phyloP scores from a whole-genome alignment of 148 eudicot species.

The Pouteria glomerata region DNA sequence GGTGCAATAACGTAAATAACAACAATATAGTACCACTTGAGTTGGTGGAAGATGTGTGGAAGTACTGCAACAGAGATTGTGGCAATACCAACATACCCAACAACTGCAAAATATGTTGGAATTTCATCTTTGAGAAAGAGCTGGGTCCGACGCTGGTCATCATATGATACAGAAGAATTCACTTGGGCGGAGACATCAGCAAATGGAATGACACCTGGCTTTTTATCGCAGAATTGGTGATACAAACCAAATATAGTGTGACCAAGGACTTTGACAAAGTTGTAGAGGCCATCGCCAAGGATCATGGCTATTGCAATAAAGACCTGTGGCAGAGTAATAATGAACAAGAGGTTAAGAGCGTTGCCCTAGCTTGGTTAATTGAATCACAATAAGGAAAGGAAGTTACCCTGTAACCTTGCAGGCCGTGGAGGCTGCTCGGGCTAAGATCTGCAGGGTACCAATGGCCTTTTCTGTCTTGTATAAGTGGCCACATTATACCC shows the following conservation, averaged over 20 bases:
- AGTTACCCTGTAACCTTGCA: conserved; percentile 87
- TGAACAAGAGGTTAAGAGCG: background rate
- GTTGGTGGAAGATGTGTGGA: conserved; percentile 47
- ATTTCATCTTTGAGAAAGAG: conserved; percentile 46
- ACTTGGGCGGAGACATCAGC: conserved; percentile 6
- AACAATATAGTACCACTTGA: conserved; percentile 50
- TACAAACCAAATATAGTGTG: conserved; percentile 31
- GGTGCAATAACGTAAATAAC: conserved; percentile 49
- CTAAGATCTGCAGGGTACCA: conserved; percentile 44
- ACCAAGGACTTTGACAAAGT: conserved; percentile 43
- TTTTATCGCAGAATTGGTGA: conserved; percentile 21
- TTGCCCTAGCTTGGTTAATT: background rate
- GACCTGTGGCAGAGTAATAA: conserved; percentile 21
- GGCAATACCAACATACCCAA: conserved; percentile 36
- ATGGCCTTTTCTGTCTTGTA: conserved; percentile 48
- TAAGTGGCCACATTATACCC: conserved; percentile 99
- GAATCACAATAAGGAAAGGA: conserved; percentile 6
- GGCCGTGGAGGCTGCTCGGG: conserved; percentile 50
- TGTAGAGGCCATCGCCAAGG: conserved; percentile 62
- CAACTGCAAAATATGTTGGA: conserved; percentile 39
- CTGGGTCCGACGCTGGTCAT: conserved; percentile 40
- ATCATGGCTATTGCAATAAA: conserved; percentile 55
- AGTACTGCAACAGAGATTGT: conserved; percentile 27
- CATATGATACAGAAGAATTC: conserved; percentile 24
- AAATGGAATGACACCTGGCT: conserved; percentile 22